A percentile compares a stretch with the other conserved stretches of the same genome.
Conservation (phyloP, 306 rosid species). For the Cucurbita ficifolia region DNA sequence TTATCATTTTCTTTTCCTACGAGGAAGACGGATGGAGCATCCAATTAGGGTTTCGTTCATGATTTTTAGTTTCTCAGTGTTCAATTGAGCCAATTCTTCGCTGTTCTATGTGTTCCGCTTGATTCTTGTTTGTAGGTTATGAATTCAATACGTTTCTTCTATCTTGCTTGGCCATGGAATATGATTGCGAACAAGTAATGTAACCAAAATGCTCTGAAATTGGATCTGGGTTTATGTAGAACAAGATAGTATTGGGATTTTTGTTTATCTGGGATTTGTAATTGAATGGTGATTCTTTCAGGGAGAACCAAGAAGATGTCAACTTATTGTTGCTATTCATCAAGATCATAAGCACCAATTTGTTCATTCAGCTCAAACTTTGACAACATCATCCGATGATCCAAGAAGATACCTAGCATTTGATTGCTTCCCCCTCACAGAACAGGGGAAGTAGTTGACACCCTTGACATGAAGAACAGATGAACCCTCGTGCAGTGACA, state of each 20-base stretch:
- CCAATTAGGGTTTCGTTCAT: not conserved
- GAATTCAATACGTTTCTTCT: not conserved
- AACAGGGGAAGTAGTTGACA: conserved; percentile 78
- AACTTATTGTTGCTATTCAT: no score
- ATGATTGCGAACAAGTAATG: no score
- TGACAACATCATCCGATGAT: conserved; percentile 47
- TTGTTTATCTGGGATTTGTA: not conserved
- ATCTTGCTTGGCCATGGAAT: no score
- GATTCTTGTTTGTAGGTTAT: not conserved
- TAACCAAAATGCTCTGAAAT: not conserved
- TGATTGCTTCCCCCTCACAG: conserved; percentile 62
- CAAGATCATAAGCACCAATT: not conserved
- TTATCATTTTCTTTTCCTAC: no score
- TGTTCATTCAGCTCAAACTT: not conserved
- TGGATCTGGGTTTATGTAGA: not conserved
- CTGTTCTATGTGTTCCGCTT: no score
- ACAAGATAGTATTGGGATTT: not conserved
- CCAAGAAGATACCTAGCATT: conserved; percentile 66
- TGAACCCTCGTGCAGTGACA: conserved; percentile 31
- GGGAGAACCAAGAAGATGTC: no score
- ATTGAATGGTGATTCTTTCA: no score
- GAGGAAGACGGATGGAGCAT: no score
- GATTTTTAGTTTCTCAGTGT: not conserved
- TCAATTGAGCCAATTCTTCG: no score
- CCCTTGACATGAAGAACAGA: conserved; percentile 86